These are phyloP conservation scores for Plasmodium fragile DNA, from an alignment of 169 alveolate genomes.

Conservation along the genomic window DNA sequence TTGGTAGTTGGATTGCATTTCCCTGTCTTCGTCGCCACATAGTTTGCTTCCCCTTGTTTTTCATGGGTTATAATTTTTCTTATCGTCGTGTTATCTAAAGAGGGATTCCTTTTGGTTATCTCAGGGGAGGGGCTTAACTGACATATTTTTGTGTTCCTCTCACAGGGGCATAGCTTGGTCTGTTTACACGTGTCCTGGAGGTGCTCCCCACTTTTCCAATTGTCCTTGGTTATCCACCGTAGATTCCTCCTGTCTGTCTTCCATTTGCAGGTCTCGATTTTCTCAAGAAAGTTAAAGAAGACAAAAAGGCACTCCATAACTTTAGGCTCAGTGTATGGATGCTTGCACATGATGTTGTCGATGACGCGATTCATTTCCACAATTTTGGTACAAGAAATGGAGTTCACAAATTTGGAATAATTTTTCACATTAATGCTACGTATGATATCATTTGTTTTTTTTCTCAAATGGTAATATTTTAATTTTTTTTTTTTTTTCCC, in stretches of 20 bases:
- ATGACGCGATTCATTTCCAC: slow-evolving; percentile 27
- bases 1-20: neutral
- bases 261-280: neutral
- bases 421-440: slow-evolving; percentile 43
- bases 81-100: neutral
- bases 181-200: neutral
- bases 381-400: slow-evolving; percentile 52
- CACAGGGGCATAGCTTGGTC: neutral
- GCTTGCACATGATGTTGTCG: neutral
- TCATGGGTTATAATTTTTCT: neutral
- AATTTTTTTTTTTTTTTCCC: neutral
- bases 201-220: neutral
- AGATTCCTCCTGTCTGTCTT: neutral
- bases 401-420: slow-evolving; percentile 30
- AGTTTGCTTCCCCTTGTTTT: neutral
- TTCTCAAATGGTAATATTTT: neutral
- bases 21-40: neutral
- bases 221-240: neutral
- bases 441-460: slow-evolving; percentile 31
- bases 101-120: neutral
- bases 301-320: slow-evolving; percentile 22
- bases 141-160: neutral
- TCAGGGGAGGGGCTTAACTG: neutral
- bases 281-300: slow-evolving; percentile 21
- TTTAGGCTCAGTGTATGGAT: slow-evolving; percentile 12